These are phyloP conservation scores for Jaapia argillacea DNA, from an alignment of 768 basidiomycete genomes.

Conservation along the genomic window DNA sequence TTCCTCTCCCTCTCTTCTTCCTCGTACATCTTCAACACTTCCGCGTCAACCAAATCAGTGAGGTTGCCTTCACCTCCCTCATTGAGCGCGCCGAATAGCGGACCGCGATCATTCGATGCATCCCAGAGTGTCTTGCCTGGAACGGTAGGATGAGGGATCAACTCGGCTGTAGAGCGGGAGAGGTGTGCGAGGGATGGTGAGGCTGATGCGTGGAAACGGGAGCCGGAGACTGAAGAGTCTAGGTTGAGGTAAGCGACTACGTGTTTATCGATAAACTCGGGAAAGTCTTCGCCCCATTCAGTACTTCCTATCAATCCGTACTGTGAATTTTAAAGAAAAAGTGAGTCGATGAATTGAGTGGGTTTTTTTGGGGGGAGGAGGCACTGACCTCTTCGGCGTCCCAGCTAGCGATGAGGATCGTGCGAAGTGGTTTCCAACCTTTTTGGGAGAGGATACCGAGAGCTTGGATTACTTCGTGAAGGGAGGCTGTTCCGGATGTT, in stretches of 20 bases:
- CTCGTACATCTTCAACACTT: conserved; percentile 31
- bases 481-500: conserved; percentile 67
- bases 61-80: no score
- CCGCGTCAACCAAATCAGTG: conserved; percentile 31
- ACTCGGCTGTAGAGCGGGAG: conserved; percentile 53
- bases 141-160: conserved; percentile 65
- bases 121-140: conserved; percentile 69
- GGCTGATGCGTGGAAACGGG: conserved; percentile 42
- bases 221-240: conserved; percentile 59
- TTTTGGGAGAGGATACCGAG: conserved; percentile 54
- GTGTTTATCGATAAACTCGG: conserved; percentile 67
- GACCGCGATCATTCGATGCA: conserved; percentile 50
- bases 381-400: conserved; percentile 57
- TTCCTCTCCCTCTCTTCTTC: conserved; percentile 17
- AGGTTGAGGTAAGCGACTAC: conserved; percentile 86
- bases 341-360: neutral
- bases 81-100: conserved; percentile 37
- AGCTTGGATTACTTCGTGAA: conserved; percentile 70
- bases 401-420: conserved; percentile 72
- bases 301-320: conserved; percentile 77
- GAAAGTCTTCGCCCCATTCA: conserved; percentile 92
- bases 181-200: conserved; percentile 83
- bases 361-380: conserved; percentile 4
- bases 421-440: conserved; percentile 82
- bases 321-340: no score